Percentiles rank a stretch among this genome's conserved stretches.
Evolutionary conservation across 2,329 filamentous ascomycete species (phyloP).

Genomic region (Chaetomiaceae sp.): DNA sequence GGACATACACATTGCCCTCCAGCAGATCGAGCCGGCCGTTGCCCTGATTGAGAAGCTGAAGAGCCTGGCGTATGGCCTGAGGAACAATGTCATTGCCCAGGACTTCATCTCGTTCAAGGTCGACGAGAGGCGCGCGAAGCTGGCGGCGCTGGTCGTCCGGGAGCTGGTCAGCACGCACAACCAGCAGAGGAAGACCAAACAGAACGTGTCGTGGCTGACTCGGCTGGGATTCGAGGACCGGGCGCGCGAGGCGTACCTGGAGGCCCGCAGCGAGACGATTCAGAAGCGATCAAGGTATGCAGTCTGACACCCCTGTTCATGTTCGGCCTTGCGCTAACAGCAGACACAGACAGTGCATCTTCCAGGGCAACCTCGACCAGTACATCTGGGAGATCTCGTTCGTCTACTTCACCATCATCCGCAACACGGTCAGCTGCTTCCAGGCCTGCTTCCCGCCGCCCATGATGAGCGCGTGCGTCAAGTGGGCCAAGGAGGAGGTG

Average conservation of each 20-base stretch:
- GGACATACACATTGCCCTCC: slow-evolving; percentile 91
- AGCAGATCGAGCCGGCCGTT: slow-evolving; percentile 82
- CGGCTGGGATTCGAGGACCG: slow-evolving; percentile 86
- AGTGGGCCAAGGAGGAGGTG: slow-evolving; percentile 95
- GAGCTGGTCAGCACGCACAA: slow-evolving; percentile 74
- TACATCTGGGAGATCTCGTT: slow-evolving; percentile 96
- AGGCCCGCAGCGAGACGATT: slow-evolving; percentile 72
- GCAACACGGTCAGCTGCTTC: slow-evolving; percentile 87
- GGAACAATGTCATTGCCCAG: slow-evolving; percentile 81
- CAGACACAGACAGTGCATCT: slow-evolving; percentile 73
- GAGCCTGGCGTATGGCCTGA: slow-evolving; percentile 70
- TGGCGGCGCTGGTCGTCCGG: slow-evolving; percentile 72
- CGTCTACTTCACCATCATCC: slow-evolving; percentile 91
- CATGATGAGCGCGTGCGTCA: slow-evolving; percentile 92
- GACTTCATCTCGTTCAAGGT: slow-evolving; percentile 91
- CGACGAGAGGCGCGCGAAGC: slow-evolving; percentile 73
- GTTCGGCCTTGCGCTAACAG: slow-evolving; percentile 16
- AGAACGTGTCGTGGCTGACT: slow-evolving; percentile 78
- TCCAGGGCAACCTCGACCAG: slow-evolving; percentile 85
- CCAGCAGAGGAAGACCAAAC: slow-evolving; percentile 70
- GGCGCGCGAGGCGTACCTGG: slow-evolving; percentile 80
- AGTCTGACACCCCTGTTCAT: no score
- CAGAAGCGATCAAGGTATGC: slow-evolving; percentile 74
- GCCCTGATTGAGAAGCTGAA: slow-evolving; percentile 80
- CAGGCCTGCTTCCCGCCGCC: slow-evolving; percentile 79